Conservation (phyloP, 331 rosid genomes). For the Saraca asoca region DNA sequence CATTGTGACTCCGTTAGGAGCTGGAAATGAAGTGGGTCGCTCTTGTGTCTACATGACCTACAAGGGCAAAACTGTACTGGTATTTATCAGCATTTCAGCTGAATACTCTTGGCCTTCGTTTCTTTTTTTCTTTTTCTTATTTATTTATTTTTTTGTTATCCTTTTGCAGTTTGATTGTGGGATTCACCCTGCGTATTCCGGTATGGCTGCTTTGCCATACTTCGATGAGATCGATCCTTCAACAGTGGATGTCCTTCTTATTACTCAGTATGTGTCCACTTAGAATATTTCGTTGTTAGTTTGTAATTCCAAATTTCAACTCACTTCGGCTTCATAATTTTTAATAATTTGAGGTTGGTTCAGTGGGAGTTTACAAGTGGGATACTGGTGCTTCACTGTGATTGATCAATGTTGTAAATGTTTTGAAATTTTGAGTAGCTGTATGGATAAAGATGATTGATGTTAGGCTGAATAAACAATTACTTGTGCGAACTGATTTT, state of each 20-base stretch:
- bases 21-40: constrained; percentile 92
- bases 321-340: too few relatives aligned
- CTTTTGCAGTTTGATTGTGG: constrained; percentile 79
- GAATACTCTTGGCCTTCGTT: neutral
- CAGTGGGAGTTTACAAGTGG: neutral
- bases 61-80: constrained; percentile 68
- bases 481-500: too few relatives aligned
- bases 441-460: too few relatives aligned
- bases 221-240: constrained; percentile 98
- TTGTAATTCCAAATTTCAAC: too few relatives aligned
- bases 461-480: too few relatives aligned
- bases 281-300: too few relatives aligned
- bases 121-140: neutral
- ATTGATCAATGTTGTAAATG: too few relatives aligned
- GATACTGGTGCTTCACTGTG: neutral
- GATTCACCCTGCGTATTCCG: constrained; percentile 83
- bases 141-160: neutral
- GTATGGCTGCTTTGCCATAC: constrained; percentile 97
- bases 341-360: too few relatives aligned
- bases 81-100: constrained; percentile 11
- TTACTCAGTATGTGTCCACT: constrained; percentile 67
- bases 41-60: constrained; percentile 85
- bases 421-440: too few relatives aligned
- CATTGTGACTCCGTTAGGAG: constrained; percentile 78
- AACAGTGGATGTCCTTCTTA: constrained; percentile 79